Conservation (phyloP, 2,329 filamentous ascomycete species). For the Fusarium sp. region DNA sequence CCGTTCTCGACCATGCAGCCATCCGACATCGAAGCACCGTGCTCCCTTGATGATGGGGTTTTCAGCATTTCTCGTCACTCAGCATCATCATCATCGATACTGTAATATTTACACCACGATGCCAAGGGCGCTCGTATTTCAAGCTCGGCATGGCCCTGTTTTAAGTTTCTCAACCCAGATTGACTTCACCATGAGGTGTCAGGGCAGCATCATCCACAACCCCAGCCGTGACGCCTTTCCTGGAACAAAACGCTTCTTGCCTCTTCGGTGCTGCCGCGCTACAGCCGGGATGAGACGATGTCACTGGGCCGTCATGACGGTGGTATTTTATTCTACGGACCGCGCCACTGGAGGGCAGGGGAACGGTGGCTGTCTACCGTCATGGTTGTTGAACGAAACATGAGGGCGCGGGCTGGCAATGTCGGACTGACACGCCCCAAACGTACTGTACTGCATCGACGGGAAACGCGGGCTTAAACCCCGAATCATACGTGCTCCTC, state of each 20-base stretch:
- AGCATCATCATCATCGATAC: conserved; percentile 8
- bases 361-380: conserved; percentile 24
- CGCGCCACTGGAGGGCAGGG: conserved; percentile 26
- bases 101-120: not conserved
- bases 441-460: conserved; percentile 3
- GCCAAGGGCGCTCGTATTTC: conserved; percentile 2
- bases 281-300: conserved; percentile 30
- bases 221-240: conserved; percentile 18
- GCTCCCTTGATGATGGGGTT: not conserved
- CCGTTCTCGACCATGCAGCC: conserved; percentile 20
- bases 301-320: conserved; percentile 36
- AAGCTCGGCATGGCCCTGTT: conserved; percentile 2
- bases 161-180: conserved; percentile 21
- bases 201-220: conserved; percentile 44
- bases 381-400: conserved; percentile 12
- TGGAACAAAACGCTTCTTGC: conserved; percentile 26
- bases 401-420: conserved; percentile 8
- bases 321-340: conserved; percentile 27
- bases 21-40: conserved; percentile 15
- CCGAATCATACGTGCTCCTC: conserved; percentile 16
- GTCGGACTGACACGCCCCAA: conserved; percentile 16
- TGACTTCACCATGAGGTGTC: conserved; percentile 36
- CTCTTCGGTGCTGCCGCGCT: conserved; percentile 41
- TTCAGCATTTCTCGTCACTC: conserved; percentile 22
- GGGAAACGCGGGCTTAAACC: conserved; percentile 7